Conservation (phyloP, 2,329 filamentous ascomycete genomes). For the Scedosporium boydii region DNA sequence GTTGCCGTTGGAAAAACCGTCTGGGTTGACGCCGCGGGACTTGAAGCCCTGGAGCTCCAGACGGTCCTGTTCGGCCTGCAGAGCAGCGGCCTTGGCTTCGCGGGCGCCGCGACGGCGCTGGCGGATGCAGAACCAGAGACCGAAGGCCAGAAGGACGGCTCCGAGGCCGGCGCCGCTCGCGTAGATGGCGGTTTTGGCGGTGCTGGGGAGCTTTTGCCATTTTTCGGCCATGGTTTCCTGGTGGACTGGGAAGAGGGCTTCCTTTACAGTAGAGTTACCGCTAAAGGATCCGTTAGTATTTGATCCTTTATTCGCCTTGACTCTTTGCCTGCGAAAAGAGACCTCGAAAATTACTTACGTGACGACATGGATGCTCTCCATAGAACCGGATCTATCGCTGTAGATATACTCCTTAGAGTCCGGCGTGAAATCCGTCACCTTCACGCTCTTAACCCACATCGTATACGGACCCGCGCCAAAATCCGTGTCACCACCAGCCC, state of each 20-base stretch:
- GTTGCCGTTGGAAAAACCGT: slow-evolving; percentile 22
- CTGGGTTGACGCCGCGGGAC: slow-evolving; percentile 37
- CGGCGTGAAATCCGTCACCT: slow-evolving; percentile 47
- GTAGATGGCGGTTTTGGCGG: slow-evolving; percentile 44
- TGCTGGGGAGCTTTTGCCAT: slow-evolving; percentile 40
- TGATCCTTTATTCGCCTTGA: neutral
- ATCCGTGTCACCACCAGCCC: slow-evolving; percentile 62
- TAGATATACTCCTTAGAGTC: slow-evolving; percentile 55
- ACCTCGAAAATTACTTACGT: slow-evolving; percentile 29
- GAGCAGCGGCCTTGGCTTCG: slow-evolving; percentile 38
- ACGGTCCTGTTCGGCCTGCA: slow-evolving; percentile 35
- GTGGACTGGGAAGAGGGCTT: slow-evolving; percentile 29
- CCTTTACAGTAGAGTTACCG: slow-evolving; percentile 46
- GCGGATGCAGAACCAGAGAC: slow-evolving; percentile 44
- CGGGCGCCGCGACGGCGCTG: slow-evolving; percentile 41
- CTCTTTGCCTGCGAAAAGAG: neutral
- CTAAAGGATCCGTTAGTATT: slow-evolving; percentile 23
- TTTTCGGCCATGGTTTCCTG: slow-evolving; percentile 39
- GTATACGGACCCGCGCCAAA: slow-evolving; percentile 58
- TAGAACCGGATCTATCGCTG: slow-evolving; percentile 50
- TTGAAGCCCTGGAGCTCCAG: slow-evolving; percentile 41
- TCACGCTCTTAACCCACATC: slow-evolving; percentile 60
- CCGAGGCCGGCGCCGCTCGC: slow-evolving; percentile 29
- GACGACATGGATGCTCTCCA: slow-evolving; percentile 51
- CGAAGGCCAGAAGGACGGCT: slow-evolving; percentile 28